A percentile compares a stretch with the other conserved stretches of the same genome.
Evolutionary conservation across 495 filamentous ascomycete genomes (phyloP).

Genomic region (Xylaria longipes): DNA sequence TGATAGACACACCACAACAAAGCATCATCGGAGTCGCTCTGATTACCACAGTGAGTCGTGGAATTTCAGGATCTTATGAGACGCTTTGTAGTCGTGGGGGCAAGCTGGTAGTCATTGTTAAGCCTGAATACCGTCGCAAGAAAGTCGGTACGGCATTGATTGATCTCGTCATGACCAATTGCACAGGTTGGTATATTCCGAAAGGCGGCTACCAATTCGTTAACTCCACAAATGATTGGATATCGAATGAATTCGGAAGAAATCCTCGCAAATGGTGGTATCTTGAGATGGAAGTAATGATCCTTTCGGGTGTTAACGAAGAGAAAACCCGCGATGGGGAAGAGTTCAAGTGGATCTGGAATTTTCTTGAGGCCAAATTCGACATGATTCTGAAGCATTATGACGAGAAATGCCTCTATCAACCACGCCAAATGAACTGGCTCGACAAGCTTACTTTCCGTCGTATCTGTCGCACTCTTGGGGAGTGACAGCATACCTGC

Average conservation of each 20-base stretch:
- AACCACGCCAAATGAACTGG: conserved; percentile 22
- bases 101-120: conserved; percentile 44
- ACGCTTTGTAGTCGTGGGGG: conserved; percentile 26
- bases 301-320: conserved; percentile 29
- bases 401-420: conserved; percentile 23
- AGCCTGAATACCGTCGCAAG: conserved; percentile 41
- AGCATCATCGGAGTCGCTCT: conserved; percentile 47
- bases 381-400: conserved; percentile 33
- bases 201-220: conserved; percentile 40
- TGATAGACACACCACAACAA: neutral
- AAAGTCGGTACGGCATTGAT: conserved; percentile 46
- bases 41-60: conserved; percentile 23
- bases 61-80: conserved; percentile 26
- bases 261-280: conserved; percentile 36
- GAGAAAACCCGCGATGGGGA: conserved; percentile 24
- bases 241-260: conserved; percentile 28
- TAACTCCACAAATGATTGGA: conserved; percentile 30
- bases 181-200: conserved; percentile 34
- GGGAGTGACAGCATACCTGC: conserved; percentile 1
- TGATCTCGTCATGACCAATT: conserved; percentile 41
- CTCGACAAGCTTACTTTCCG: conserved; percentile 34
- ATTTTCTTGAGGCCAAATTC: conserved; percentile 36
- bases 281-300: conserved; percentile 37
- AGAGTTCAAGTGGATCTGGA: conserved; percentile 39
- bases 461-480: conserved; percentile 21